Conservation (phyloP, 257 asterid species). For the Salvia splendens region DNA sequence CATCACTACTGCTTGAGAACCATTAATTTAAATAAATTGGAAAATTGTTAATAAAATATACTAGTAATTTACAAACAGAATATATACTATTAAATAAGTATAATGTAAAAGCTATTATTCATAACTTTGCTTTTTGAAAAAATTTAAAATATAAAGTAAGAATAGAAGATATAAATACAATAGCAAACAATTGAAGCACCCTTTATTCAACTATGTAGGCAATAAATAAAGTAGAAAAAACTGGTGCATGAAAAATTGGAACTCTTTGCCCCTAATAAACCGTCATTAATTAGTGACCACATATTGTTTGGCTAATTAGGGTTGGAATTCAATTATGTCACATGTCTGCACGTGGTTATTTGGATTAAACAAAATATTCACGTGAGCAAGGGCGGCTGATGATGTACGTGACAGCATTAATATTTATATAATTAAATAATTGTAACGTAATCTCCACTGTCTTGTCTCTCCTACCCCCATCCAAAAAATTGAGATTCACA, state of each 20-base stretch:
- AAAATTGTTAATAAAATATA: too few relatives aligned
- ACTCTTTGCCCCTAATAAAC: background rate
- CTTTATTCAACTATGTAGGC: background rate
- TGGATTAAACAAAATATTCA: constrained; percentile 37
- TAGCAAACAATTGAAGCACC: background rate
- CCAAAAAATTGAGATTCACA: constrained; percentile 42
- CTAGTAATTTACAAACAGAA: too few relatives aligned
- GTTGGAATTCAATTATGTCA: constrained; percentile 41
- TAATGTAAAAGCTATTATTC: too few relatives aligned
- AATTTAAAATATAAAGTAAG: too few relatives aligned
- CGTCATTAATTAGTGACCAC: background rate
- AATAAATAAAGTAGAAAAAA: background rate
- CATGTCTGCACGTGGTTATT: constrained; percentile 56
- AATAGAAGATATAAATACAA: too few relatives aligned
- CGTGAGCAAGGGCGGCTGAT: constrained; percentile 52
- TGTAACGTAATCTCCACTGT: constrained; percentile 16
- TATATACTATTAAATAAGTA: too few relatives aligned
- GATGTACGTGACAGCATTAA: constrained; percentile 39
- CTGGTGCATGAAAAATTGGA: background rate
- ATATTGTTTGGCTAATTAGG: constrained; percentile 19
- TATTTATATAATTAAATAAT: constrained; percentile 31
- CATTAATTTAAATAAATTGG: too few relatives aligned
- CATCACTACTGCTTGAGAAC: too few relatives aligned
- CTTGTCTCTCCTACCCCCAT: constrained; percentile 33
- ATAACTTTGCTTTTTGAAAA: too few relatives aligned